Evolutionary conservation across 2,329 filamentous ascomycete genomes (phyloP), one percentile per base, ranked within the genome.

Genomic region (Fonsecaea monophora): DNA sequence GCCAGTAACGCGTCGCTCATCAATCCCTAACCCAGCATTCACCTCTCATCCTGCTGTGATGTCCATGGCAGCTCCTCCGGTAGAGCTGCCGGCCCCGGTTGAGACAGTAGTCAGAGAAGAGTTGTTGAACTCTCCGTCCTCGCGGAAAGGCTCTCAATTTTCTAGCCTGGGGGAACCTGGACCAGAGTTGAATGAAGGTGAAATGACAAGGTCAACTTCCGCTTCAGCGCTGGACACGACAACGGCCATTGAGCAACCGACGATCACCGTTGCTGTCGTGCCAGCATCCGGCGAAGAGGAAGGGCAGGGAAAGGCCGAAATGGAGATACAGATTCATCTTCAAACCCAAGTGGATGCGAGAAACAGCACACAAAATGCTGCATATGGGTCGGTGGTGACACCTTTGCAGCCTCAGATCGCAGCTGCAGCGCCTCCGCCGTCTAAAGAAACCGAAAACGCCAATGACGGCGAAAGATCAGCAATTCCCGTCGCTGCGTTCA

Each of bases 111-210:
- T 32, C 13, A 53, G 56, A 38, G 61, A 68, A 32, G 56, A 60
- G 13, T 38, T 53, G 50, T 55, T 58, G 13, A 53, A 60, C 7
- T 60, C 67, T 30, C 63, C 62, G 35, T 4, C 57, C 18, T 53
- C 63, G n/a, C 61, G 54, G 21, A 61, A 68, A 58, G 34, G 34
- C 6, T 68, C 61, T 15, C 42, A 63, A 35, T 48, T 58, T n/a
- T 68, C 66, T 42, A 68, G 65, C 57, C 50, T 72, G 15, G 70
- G 71, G 2, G 71, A 72, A 42, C 70, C 71, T 25, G 71, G 71
- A 8, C 68, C 71, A 4, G 71, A 70, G 55, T 56, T 71, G 21
- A 40, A 66, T 37, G 66, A 68, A 32, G 53, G 35, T 9, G 64
- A 53, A 32, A 65, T 61, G 37, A 61, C 63, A 5, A 45, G 45